Evolutionary conservation across 2,329 filamentous ascomycete genomes (phyloP).

Genomic region (Sclerotinia glacialis): DNA sequence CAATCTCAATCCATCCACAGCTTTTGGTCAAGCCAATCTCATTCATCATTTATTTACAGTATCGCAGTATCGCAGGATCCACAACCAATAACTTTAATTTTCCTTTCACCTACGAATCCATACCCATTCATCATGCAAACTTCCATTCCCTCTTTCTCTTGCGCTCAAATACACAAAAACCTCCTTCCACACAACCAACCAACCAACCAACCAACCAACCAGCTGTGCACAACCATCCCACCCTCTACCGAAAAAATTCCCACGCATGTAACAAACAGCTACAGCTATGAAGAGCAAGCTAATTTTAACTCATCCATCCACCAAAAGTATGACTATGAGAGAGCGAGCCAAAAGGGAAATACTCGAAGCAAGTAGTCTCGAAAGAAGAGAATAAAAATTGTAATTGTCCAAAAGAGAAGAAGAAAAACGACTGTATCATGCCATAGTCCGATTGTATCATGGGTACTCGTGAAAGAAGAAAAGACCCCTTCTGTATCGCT

Average conservation of each 20-base stretch:
- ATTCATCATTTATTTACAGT: constrained; percentile 5
- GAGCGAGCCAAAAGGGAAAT: neutral
- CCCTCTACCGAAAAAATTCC: neutral
- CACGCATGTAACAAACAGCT: neutral
- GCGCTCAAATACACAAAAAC: constrained; percentile 6
- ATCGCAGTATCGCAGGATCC: neutral
- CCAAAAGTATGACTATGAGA: neutral
- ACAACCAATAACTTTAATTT: neutral
- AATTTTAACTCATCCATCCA: neutral
- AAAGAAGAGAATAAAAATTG: constrained; percentile 3
- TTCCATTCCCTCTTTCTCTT: neutral
- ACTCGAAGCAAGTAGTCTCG: neutral
- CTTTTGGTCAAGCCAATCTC: neutral
- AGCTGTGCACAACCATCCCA: neutral
- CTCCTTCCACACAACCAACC: neutral
- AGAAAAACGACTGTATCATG: constrained; percentile 1
- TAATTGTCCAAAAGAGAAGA: constrained; percentile 5
- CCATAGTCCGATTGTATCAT: constrained; percentile 12
- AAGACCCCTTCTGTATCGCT: neutral
- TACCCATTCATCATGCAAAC: neutral
- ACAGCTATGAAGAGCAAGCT: constrained; percentile 2
- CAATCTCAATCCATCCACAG: neutral
- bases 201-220: neutral
- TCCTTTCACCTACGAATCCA: neutral
- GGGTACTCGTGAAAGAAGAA: constrained; percentile 18